Evolutionary conservation across 371 early-diverging fungal genomes (phyloP).

Genomic region (Mortierella sp.): DNA sequence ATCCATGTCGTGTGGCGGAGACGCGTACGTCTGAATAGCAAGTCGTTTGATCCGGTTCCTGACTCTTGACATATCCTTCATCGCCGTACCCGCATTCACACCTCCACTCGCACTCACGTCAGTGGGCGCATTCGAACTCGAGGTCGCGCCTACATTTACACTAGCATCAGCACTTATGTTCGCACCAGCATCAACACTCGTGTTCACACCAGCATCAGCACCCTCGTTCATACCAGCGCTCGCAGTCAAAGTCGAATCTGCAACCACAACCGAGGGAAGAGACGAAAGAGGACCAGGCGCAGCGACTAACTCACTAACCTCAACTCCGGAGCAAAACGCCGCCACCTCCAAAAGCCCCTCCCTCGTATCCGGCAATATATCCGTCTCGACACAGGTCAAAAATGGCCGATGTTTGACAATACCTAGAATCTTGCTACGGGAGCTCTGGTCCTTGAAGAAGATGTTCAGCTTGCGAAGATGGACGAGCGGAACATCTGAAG

Average conservation of each 20-base stretch:
- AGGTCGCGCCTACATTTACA: too few species aligned
- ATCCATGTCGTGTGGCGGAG: background rate
- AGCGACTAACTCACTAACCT: background rate
- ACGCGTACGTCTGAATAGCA: constrained; percentile 22
- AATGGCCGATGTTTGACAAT: constrained; percentile 12
- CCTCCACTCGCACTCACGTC: background rate
- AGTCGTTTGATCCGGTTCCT: constrained; percentile 22
- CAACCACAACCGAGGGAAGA: too few species aligned
- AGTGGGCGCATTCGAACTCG: background rate
- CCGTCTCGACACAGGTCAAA: constrained; percentile 14
- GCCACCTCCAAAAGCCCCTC: constrained; percentile 15
- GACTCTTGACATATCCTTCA: background rate
- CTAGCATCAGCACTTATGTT: background rate
- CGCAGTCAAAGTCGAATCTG: background rate
- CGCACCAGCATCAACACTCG: background rate
- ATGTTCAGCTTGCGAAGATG: background rate
- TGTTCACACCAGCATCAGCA: background rate
- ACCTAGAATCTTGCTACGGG: background rate
- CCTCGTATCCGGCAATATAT: constrained; percentile 11
- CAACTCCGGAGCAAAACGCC: constrained; percentile 13
- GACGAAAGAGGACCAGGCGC: background rate
- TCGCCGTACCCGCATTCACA: background rate
- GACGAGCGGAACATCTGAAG: background rate
- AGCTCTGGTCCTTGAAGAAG: background rate
- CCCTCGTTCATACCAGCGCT: background rate